phyloP scores from a whole-genome alignment of 75 land plant species.

The Selaginella moellendorffii region DNA sequence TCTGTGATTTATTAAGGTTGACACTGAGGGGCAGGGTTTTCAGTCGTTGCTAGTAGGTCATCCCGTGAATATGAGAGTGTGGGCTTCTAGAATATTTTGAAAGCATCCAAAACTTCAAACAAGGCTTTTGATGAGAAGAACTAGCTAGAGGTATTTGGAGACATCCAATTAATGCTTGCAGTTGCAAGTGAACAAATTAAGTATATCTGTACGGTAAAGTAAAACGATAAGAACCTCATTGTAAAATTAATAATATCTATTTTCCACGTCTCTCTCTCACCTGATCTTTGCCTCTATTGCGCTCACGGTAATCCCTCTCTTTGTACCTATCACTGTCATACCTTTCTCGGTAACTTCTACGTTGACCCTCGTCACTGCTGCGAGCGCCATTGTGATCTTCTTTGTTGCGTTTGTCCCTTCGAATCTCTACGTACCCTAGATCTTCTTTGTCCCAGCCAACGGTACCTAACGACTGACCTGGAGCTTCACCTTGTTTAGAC shows the following conservation, averaged over 20 bases:
- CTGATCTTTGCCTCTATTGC: conserved; percentile 24
- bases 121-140: no score
- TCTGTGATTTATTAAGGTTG: no score
- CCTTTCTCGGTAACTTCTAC: conserved; percentile 22
- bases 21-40: no score
- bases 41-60: no score
- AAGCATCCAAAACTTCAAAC: no score
- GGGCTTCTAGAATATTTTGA: no score
- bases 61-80: no score
- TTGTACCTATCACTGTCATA: conserved; percentile 31
- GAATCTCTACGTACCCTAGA: conserved; percentile 31
- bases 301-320: conserved; percentile 26
- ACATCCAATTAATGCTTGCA: no score
- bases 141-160: no score
- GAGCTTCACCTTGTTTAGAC: conserved; percentile 44
- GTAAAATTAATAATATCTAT: neutral
- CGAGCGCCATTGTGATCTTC: conserved; percentile 19
- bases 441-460: conserved; percentile 95
- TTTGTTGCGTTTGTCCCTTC: conserved; percentile 11
- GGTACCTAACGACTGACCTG: conserved; percentile 32
- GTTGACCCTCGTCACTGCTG: conserved; percentile 9
- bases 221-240: no score
- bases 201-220: no score
- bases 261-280: conserved; percentile 17
- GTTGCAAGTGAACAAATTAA: no score